A percentile compares a stretch with the other conserved stretches of the same genome.
phyloP scores from a whole-genome alignment of 257 asterid genomes.

The Gentiana dahurica region DNA sequence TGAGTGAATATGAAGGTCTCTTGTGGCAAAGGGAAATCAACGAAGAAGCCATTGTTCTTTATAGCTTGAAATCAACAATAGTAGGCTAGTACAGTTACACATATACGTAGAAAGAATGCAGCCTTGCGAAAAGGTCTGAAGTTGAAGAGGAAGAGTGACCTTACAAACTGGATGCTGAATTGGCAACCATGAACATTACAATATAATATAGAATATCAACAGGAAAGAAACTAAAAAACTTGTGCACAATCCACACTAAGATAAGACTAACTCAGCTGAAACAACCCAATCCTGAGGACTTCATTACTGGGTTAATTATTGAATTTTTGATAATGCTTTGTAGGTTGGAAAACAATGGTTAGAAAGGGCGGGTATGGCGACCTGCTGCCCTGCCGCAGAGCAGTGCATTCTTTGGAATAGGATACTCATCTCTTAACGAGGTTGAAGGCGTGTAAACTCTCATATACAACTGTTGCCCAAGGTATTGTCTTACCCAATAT shows the following conservation, averaged over 20 bases:
- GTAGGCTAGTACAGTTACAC: constrained; percentile 3
- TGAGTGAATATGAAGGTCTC: no score
- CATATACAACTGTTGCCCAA: constrained; percentile 6
- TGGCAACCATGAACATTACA: constrained; percentile 2
- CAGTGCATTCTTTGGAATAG: constrained; percentile 78
- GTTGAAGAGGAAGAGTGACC: no score
- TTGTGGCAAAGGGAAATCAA: no score
- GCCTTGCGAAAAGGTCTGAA: constrained; percentile 15
- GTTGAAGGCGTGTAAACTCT: constrained; percentile 3
- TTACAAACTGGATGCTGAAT: constrained; percentile 4
- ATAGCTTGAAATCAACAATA: background rate
- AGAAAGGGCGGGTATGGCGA: constrained; percentile 60
- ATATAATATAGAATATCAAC: background rate
- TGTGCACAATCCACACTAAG: constrained; percentile 1
- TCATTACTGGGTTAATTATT: background rate
- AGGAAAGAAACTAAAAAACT: constrained; percentile 3
- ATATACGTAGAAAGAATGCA: constrained; percentile 13
- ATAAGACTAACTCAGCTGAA: constrained; percentile 4
- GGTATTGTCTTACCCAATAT: constrained; percentile 7
- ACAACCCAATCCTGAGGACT: background rate
- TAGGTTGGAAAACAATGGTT: constrained; percentile 12
- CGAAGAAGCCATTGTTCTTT: no score
- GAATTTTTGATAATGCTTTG: background rate
- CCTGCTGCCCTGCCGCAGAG: constrained; percentile 78
- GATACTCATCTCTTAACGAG: constrained; percentile 59